Base-by-base conservation (phyloP, 2,329 filamentous ascomycete species). In the Diplocarpon mali region DNA sequence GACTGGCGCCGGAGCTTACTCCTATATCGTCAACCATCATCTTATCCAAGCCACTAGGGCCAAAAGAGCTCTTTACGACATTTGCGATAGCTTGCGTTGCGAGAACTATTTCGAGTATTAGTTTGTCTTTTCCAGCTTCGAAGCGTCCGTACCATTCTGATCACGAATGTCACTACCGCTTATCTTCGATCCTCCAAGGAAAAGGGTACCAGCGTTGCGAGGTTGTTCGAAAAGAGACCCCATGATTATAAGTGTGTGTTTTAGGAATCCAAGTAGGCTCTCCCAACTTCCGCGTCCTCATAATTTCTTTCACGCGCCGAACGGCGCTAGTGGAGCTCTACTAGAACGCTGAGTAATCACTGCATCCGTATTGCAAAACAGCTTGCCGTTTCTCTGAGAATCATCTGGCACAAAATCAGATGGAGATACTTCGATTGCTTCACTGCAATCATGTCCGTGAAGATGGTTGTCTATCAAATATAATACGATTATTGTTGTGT, bases 11-110 rank as follows among this genome's bases (percentile, higher is more conserved):
- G 32, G 32, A 34, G 59, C 80, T 59, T 77, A 87, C 83, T 62
- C 92, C 92, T 65, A 98, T 96, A 65, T 98, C 92, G 69, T 98
- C 92, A 59, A 98, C 92, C 92, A 98, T 96, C 92, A 98, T 98
- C 78, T 98, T 98, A 66, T 98, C 92, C 55, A 98, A 76, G 39
- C 92, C 92, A 51, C 87, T 95, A 41, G 92, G 92, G 45, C 92
- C 92, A 64, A 98, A 98, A 13, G 92, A 98, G 67, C 86, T 95
- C 73, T 95, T 96, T 66, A 98, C 88, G 48, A 98, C 89, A 79
- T 96, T 98, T 60, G 92, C 84, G 62, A 98, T 96, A 48, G 90
- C 88, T 66, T 95, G 88, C 37, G 92, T 96, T 56, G 92, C 92
- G 57, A 88, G 78, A 39, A 96, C 92, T 89, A 61, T 24, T 35